phyloP scores from a whole-genome alignment of 805 yeast species.

The Kodamaea sagamina region DNA sequence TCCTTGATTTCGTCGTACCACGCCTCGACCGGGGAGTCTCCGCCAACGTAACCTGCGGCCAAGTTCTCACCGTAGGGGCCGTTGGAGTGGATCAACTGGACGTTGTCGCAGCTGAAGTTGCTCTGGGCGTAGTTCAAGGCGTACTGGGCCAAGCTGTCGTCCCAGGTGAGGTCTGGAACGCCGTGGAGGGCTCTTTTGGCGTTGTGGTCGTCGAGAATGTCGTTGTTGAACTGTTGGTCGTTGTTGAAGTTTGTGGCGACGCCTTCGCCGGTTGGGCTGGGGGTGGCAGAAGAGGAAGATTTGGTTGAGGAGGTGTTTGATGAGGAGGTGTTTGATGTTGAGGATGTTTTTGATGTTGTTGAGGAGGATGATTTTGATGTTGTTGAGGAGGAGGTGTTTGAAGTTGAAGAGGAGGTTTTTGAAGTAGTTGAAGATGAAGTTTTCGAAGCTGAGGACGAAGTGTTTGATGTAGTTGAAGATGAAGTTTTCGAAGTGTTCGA shows the following conservation, averaged over 20 bases:
- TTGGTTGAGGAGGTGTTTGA: too few species aligned
- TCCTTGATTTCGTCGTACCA: slow-evolving; percentile 41
- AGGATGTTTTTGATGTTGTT: too few species aligned
- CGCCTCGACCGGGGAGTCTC: slow-evolving; percentile 35
- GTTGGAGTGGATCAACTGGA: slow-evolving; percentile 33
- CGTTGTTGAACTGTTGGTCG: slow-evolving; percentile 24
- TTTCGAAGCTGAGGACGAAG: background rate
- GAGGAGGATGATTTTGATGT: too few species aligned
- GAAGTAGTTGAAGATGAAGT: background rate
- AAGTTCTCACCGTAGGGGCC: slow-evolving; percentile 43
- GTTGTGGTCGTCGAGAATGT: slow-evolving; percentile 38
- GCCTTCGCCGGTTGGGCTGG: background rate
- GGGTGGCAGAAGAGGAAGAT: too few species aligned
- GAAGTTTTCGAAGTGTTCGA: background rate
- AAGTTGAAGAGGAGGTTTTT: too few species aligned
- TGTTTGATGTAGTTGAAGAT: background rate
- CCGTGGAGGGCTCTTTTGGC: slow-evolving; percentile 33
- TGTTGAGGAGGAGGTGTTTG: too few species aligned
- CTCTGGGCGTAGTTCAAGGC: slow-evolving; percentile 35
- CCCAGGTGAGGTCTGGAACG: slow-evolving; percentile 32
- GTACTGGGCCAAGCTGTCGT: slow-evolving; percentile 29
- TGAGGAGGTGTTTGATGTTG: too few species aligned
- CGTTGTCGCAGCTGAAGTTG: slow-evolving; percentile 37
- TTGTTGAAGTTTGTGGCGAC: slow-evolving; percentile 16
- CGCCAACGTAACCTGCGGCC: slow-evolving; percentile 39